Evolutionary conservation across 352 stramenopile species (phyloP).

Genomic region (Globisporangium nagaii): DNA sequence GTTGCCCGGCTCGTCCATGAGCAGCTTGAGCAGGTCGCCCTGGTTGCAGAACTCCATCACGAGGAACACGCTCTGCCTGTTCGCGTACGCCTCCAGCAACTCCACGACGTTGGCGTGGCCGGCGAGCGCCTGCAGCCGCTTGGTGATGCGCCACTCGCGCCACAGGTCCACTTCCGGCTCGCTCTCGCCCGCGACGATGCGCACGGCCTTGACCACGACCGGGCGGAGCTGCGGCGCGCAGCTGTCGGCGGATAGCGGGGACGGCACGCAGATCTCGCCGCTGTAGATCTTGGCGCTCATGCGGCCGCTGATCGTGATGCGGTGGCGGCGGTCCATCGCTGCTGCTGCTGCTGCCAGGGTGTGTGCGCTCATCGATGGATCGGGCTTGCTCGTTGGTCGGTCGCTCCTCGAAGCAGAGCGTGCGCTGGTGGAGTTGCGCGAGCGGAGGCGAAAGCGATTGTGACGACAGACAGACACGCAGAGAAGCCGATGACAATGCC

Average conservation of each 20-base stretch:
- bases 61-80: conserved; percentile 9
- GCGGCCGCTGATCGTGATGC: conserved; percentile 15
- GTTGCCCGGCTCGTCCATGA: conserved; percentile 1
- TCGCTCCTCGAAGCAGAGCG: no score
- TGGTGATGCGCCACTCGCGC: conserved; percentile 14
- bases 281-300: conserved; percentile 17
- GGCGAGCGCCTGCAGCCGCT: conserved; percentile 9
- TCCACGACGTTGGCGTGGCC: conserved; percentile 9
- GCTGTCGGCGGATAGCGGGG: background rate
- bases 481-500: no score
- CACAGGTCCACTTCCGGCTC: conserved; percentile 3
- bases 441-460: background rate
- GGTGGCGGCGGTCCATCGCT: background rate
- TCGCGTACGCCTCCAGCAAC: conserved; percentile 6
- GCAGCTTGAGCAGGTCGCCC: conserved; percentile 10
- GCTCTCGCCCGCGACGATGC: conserved; percentile 1
- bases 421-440: background rate
- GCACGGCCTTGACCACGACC: conserved; percentile 12
- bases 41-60: conserved; percentile 13
- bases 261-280: conserved; percentile 1
- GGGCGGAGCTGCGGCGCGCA: background rate
- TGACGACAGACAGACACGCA: no score
- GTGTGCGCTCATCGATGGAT: background rate
- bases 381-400: background rate
- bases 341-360: background rate